Evolutionary conservation across 1,139 yeast species (phyloP).

Genomic region (Taphrina wiesneri): DNA sequence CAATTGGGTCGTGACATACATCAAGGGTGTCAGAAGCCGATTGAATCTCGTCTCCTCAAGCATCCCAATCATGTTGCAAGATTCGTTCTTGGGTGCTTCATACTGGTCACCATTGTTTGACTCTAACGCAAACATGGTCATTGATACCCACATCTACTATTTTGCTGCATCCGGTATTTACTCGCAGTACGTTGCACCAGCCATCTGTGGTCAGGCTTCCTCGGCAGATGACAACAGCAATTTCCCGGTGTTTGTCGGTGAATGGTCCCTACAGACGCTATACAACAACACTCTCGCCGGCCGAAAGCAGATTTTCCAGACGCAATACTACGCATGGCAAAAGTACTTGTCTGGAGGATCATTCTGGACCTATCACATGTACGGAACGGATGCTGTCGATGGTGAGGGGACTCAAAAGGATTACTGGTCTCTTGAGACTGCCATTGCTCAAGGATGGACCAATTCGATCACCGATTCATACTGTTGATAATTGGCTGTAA

Average conservation of each 20-base stretch:
- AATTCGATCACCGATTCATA: neutral
- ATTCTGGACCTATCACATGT: conserved; percentile 12
- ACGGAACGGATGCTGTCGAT: conserved; percentile 1
- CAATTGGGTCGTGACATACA: conserved; percentile 5
- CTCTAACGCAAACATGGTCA: neutral
- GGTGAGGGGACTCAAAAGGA: neutral
- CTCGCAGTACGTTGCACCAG: conserved; percentile 1
- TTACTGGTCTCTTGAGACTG: conserved; percentile 6
- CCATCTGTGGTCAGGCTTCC: conserved; percentile 12
- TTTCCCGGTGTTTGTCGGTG: conserved; percentile 18
- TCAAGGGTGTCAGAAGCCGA: neutral
- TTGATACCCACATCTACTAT: conserved; percentile 15
- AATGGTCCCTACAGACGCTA: neutral
- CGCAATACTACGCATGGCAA: conserved; percentile 43
- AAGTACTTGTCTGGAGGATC: conserved; percentile 19
- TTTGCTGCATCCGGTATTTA: conserved; percentile 4
- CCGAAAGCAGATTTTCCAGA: conserved; percentile 44
- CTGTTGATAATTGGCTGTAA: neutral
- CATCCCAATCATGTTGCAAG: conserved; percentile 24
- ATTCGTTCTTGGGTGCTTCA: neutral
- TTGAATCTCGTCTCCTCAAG: neutral
- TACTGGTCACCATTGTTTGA: conserved; percentile 7
- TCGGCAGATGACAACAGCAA: neutral
- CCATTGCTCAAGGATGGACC: neutral
- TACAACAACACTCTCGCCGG: conserved; percentile 20